Evolutionary conservation across 2,329 filamentous ascomycete genomes (phyloP).

Genomic region (Trichoderma brevicompactum): DNA sequence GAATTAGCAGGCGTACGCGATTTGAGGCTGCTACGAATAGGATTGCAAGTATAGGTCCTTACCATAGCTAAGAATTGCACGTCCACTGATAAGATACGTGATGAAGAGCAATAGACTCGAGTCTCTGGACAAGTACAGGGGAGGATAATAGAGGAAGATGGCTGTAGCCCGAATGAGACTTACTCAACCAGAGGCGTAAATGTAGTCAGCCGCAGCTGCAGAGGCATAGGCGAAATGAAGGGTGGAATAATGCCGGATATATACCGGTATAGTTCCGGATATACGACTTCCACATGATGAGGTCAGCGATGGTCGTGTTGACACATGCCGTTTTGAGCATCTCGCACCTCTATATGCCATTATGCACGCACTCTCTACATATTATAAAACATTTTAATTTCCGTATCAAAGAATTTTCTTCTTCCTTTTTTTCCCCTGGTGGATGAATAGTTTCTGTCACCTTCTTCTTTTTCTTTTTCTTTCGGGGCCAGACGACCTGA

Average conservation of each 20-base stretch:
- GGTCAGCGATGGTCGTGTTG: slow-evolving; percentile 18
- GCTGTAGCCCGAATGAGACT: too few relatives aligned
- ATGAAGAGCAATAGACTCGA: neutral
- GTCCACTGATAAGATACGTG: too few relatives aligned
- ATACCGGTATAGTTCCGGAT: neutral
- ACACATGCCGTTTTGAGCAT: slow-evolving; percentile 2
- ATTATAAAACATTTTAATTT: neutral
- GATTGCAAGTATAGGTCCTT: neutral
- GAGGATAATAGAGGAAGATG: too few relatives aligned
- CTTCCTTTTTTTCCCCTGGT: neutral
- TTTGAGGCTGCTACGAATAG: neutral
- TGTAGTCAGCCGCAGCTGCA: too few relatives aligned
- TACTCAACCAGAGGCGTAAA: too few relatives aligned
- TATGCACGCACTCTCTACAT: neutral
- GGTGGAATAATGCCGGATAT: slow-evolving; percentile 30
- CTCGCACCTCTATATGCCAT: neutral
- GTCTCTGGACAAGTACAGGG: neutral
- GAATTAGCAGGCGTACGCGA: neutral
- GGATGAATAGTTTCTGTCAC: neutral
- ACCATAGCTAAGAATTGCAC: neutral
- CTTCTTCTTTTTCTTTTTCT: too few relatives aligned
- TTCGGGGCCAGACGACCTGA: too few relatives aligned
- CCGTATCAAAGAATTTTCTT: neutral
- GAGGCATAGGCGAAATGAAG: neutral
- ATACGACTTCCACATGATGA: slow-evolving; percentile 14